Conservation (phyloP, 106 monocot genomes). For the Platanthera zijinensis region DNA sequence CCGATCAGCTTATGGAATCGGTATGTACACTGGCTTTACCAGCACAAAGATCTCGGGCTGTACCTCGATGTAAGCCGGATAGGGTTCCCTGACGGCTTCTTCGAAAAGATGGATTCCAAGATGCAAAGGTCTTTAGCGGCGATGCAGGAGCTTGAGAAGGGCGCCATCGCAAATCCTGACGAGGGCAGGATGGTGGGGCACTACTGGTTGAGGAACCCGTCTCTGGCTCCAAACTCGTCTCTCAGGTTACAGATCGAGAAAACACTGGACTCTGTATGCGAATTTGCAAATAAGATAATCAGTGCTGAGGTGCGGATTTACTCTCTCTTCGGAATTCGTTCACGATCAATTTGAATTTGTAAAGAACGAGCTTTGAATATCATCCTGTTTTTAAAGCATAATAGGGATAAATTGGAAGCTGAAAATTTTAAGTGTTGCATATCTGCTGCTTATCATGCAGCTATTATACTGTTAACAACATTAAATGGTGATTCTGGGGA, state of each 20-base stretch:
- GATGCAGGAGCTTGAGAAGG: conserved; percentile 86
- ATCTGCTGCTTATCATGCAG: no score
- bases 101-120: conserved; percentile 72
- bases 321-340: background rate
- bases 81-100: conserved; percentile 73
- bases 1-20: conserved; percentile 65
- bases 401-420: no score
- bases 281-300: conserved; percentile 68
- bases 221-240: conserved; percentile 55
- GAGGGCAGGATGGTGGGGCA: conserved; percentile 98
- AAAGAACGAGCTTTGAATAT: background rate
- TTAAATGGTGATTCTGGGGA: no score
- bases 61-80: conserved; percentile 90
- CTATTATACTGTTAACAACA: no score
- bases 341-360: background rate
- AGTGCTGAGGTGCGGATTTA: conserved; percentile 41
- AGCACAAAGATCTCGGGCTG: conserved; percentile 89
- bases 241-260: conserved; percentile 67
- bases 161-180: conserved; percentile 92
- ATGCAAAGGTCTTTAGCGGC: conserved; percentile 65
- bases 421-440: no score
- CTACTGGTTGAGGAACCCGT: conserved; percentile 79
- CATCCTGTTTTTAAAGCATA: background rate
- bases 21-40: conserved; percentile 90
- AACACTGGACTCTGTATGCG: conserved; percentile 57